These are phyloP conservation scores for Crithidia acanthocephali DNA, from an alignment of 208 protist species.

Conservation along the genomic window DNA sequence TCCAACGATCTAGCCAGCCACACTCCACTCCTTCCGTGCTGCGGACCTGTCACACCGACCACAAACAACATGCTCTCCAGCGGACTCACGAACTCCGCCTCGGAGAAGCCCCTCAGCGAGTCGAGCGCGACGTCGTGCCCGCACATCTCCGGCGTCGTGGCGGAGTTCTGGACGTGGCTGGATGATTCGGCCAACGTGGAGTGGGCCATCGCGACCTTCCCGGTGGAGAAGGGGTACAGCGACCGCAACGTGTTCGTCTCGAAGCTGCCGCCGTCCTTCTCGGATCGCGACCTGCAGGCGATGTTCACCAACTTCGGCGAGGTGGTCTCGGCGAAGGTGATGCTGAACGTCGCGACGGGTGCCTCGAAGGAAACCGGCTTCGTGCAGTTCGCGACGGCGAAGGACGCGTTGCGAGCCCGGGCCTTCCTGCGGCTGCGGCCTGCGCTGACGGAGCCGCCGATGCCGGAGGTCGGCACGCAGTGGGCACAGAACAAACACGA, in stretches of 20 bases:
- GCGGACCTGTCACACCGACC: background rate
- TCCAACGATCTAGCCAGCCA: background rate
- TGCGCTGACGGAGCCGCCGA: constrained; percentile 12
- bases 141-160: constrained; percentile 19
- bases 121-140: constrained; percentile 2
- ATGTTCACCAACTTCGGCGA: constrained; percentile 44
- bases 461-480: constrained; percentile 55
- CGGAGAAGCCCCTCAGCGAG: constrained; percentile 22
- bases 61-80: constrained; percentile 4
- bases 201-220: constrained; percentile 25
- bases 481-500: constrained; percentile 80
- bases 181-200: constrained; percentile 25
- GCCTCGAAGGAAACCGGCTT: constrained; percentile 52
- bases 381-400: constrained; percentile 37
- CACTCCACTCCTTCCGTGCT: background rate
- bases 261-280: constrained; percentile 40
- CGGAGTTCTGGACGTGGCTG: constrained; percentile 24
- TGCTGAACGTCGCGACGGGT: constrained; percentile 58
- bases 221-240: constrained; percentile 29
- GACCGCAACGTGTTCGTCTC: constrained; percentile 55
- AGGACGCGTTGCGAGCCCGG: constrained; percentile 20
- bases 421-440: constrained; percentile 20
- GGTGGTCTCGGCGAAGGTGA: constrained; percentile 49
- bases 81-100: constrained; percentile 18
- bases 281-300: constrained; percentile 33